Base-by-base conservation (phyloP, 2,329 filamentous ascomycete species). In the Cladorrhinum sp. region DNA sequence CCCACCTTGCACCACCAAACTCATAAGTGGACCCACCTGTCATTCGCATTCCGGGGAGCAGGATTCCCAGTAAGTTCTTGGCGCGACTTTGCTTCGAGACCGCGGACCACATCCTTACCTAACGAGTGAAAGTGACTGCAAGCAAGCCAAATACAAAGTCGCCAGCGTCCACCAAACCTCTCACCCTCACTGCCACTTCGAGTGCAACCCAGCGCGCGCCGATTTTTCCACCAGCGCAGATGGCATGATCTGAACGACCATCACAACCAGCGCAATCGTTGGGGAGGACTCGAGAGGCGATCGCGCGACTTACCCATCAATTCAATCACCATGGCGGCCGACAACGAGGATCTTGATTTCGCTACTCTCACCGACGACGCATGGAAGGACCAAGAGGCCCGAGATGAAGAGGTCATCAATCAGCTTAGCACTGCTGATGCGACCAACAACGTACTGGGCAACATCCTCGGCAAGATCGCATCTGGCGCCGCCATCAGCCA, bases 401-500 rank as follows among this genome's bases (percentile, higher is more conserved):
- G 62, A 50, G 68, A 70, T 52, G 63, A 68, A 9, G 65, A 56
- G 2, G 53, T 54, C 13, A 68, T 68, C 45, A 57, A 59, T 16
- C 16, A 63, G 41, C 27, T 64, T 45, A 62, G 62, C 32, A 60
- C 61, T 12, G 32, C 32, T 45, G 61, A 57, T 53, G 20, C 64
- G 16, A 25, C 25, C 18, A 53, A 54, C 9, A 80, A 85, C 64
- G 78, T 82, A 22, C 73, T 84, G 36, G 71, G 77, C 23, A 76
- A 73, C 6, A 71, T 81, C 9, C 70, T 84, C 9, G 70, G 68
- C 12, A 74, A 71, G 27, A 45, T 69, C 55, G 54, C 57, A 9
- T 48, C 55, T 7, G 67, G 65, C 55, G 76, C 75, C 57, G 72
- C 79, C 23, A 83, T 88, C 64, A 86, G 87, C 65, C 80, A 86